phyloP scores from a whole-genome alignment of 2,329 filamentous ascomycete species.

The Berkeleyomyces rouxiae region DNA sequence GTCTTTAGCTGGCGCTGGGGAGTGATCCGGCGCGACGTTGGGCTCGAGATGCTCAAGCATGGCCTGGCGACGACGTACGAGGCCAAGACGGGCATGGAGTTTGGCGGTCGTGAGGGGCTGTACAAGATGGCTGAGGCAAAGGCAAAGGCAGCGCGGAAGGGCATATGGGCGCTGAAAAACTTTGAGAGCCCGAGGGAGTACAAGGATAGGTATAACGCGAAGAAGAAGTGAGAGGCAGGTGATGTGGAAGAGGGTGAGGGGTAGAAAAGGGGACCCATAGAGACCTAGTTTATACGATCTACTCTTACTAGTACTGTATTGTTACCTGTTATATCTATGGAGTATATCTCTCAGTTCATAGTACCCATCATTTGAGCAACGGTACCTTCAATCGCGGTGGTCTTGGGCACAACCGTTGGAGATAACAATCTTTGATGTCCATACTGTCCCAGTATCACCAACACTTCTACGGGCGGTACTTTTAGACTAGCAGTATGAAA shows the following conservation, averaged over 20 bases:
- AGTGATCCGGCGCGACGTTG: constrained; percentile 61
- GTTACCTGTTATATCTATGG: too few relatives aligned
- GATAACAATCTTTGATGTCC: too few relatives aligned
- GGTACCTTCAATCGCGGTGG: too few relatives aligned
- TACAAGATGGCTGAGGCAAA: constrained; percentile 51
- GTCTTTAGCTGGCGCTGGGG: constrained; percentile 57
- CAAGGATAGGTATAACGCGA: constrained; percentile 36
- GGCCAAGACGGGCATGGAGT: constrained; percentile 77
- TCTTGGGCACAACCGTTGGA: too few relatives aligned
- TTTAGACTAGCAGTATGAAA: too few relatives aligned
- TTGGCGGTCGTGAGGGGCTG: constrained; percentile 50
- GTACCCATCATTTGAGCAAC: too few relatives aligned
- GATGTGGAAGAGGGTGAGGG: background rate
- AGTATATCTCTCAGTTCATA: too few relatives aligned
- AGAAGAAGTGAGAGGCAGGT: background rate
- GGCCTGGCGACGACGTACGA: constrained; percentile 88
- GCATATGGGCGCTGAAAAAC: constrained; percentile 58
- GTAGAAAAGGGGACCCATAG: background rate
- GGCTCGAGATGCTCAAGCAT: constrained; percentile 70
- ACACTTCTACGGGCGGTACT: too few relatives aligned
- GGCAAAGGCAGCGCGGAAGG: constrained; percentile 47
- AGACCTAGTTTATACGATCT: too few relatives aligned
- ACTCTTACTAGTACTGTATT: too few relatives aligned
- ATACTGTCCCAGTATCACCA: too few relatives aligned
- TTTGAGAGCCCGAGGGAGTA: constrained; percentile 79